Evolutionary conservation across 2,329 filamentous ascomycete species (phyloP).

Genomic region (Alternaria sp.): DNA sequence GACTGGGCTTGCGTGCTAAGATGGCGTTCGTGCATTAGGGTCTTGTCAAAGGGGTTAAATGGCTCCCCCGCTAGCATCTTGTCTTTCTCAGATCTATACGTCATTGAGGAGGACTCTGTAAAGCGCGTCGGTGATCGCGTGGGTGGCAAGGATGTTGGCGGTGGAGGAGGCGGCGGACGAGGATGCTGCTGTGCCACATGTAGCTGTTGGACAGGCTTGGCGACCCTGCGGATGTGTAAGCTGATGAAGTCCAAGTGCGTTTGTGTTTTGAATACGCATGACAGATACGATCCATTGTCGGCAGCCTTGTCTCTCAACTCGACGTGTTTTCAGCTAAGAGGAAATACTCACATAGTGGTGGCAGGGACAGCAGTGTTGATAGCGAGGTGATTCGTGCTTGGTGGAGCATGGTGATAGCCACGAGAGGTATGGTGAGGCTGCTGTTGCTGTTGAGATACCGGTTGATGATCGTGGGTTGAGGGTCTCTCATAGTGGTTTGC

Average conservation of each 20-base stretch:
- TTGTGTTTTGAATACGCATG: background rate
- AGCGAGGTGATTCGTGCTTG: slow-evolving; percentile 39
- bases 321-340: background rate
- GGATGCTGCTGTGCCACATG: slow-evolving; percentile 35
- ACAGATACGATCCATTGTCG: background rate
- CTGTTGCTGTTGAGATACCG: slow-evolving; percentile 25
- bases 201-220: slow-evolving; percentile 53
- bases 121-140: slow-evolving; percentile 36
- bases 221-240: slow-evolving; percentile 9
- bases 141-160: slow-evolving; percentile 28
- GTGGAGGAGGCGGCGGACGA: slow-evolving; percentile 28
- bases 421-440: slow-evolving; percentile 43
- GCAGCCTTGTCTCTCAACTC: background rate
- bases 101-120: slow-evolving; percentile 35
- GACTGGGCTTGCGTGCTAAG: slow-evolving; percentile 82
- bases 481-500: slow-evolving; percentile 30
- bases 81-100: slow-evolving; percentile 75
- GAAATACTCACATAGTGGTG: slow-evolving; percentile 20
- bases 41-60: slow-evolving; percentile 81
- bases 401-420: slow-evolving; percentile 42
- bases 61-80: slow-evolving; percentile 84
- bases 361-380: slow-evolving; percentile 24
- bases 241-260: background rate
- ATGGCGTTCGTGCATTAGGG: slow-evolving; percentile 83
- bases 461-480: slow-evolving; percentile 35